phyloP scores from a whole-genome alignment of 2,329 filamentous ascomycete species.

The Exserohilum rostratum region DNA sequence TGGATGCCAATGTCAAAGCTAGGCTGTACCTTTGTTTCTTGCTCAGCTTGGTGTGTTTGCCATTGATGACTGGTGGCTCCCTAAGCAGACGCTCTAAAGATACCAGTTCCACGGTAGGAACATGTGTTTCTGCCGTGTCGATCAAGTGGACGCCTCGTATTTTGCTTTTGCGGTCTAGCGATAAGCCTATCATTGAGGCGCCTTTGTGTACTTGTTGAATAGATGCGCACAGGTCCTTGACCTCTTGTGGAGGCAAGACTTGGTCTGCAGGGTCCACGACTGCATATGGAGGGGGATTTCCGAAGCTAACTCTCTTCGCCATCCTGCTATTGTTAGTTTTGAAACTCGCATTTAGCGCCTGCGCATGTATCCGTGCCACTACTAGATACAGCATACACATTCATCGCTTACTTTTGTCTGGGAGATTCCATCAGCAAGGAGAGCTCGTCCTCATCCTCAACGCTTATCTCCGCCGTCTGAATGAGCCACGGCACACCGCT shows the following conservation, averaged over 20 bases:
- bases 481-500: slow-evolving; percentile 31
- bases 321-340: slow-evolving; percentile 24
- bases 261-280: slow-evolving; percentile 25
- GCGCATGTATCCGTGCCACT: not conserved
- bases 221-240: slow-evolving; percentile 46
- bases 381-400: not conserved
- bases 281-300: slow-evolving; percentile 41
- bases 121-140: slow-evolving; percentile 18
- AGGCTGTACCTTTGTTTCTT: slow-evolving; percentile 46
- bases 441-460: slow-evolving; percentile 37
- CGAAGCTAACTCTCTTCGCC: slow-evolving; percentile 45
- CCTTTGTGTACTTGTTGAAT: slow-evolving; percentile 37
- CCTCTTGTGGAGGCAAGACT: slow-evolving; percentile 27
- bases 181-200: slow-evolving; percentile 41
- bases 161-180: slow-evolving; percentile 39
- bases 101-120: slow-evolving; percentile 26
- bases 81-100: slow-evolving; percentile 42
- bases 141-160: slow-evolving; percentile 39
- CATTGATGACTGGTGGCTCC: slow-evolving; percentile 32
- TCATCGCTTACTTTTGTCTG: slow-evolving; percentile 29
- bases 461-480: slow-evolving; percentile 43
- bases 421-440: slow-evolving; percentile 15
- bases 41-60: slow-evolving; percentile 36
- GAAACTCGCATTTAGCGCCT: not conserved
- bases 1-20: slow-evolving; percentile 46